Conservation (phyloP, 2,329 filamentous ascomycete species). For the Fusarium sp. region DNA sequence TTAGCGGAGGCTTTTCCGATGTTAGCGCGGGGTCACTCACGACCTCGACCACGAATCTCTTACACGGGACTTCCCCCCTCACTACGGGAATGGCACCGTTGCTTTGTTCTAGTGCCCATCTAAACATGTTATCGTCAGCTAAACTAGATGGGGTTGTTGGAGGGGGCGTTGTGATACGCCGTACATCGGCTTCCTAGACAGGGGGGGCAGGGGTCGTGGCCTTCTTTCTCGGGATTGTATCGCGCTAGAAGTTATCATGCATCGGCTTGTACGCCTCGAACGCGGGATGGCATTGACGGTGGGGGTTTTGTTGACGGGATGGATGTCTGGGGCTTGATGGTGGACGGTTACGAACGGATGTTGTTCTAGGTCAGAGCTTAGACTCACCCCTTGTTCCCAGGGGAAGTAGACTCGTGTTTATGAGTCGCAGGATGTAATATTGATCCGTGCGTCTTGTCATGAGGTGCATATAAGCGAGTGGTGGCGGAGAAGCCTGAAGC, state of each 20-base stretch:
- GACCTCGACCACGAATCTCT: background rate
- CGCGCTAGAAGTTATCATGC: conserved; percentile 21
- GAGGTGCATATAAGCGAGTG: background rate
- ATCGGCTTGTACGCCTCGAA: background rate
- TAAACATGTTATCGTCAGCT: conserved; percentile 9
- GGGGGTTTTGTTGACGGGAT: background rate
- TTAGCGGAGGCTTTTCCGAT: conserved; percentile 31
- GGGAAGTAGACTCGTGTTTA: background rate
- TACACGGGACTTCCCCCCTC: background rate
- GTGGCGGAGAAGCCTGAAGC: too few species aligned
- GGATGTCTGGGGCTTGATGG: background rate
- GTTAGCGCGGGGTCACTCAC: conserved; percentile 4
- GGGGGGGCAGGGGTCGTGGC: conserved; percentile 3
- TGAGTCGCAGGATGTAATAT: too few species aligned
- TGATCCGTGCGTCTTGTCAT: background rate
- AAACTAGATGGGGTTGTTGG: conserved; percentile 12
- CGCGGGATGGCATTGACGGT: background rate
- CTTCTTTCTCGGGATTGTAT: background rate
- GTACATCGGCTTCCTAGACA: conserved; percentile 17
- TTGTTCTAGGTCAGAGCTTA: background rate
- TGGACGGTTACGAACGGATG: background rate
- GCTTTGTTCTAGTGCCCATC: conserved; percentile 12
- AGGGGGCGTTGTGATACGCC: background rate
- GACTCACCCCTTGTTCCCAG: background rate
- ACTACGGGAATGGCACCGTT: conserved; percentile 35